These are phyloP conservation scores for Corylus americana DNA, from an alignment of 306 rosid genomes.

Conservation along the genomic window DNA sequence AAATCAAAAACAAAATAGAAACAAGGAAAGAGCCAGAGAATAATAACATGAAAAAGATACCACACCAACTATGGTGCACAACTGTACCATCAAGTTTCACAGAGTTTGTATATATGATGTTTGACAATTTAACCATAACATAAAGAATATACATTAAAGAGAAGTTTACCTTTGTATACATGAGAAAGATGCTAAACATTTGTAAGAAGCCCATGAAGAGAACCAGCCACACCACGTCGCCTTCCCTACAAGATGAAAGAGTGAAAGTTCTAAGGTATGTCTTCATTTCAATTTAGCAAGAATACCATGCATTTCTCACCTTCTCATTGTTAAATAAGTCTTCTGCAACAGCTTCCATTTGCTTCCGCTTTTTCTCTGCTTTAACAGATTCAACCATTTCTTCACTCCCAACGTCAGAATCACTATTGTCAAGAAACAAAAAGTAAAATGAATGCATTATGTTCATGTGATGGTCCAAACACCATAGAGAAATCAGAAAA, in stretches of 20 bases:
- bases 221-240: constrained; percentile 61
- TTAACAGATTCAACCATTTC: constrained; percentile 51
- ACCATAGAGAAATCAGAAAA: constrained; percentile 13
- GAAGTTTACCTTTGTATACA: constrained; percentile 32
- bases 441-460: constrained; percentile 11
- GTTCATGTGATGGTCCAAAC: constrained; percentile 18
- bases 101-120: constrained; percentile 1
- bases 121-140: background rate
- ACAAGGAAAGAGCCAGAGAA: no score
- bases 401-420: constrained; percentile 59
- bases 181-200: constrained; percentile 6
- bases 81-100: background rate
- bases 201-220: constrained; percentile 54
- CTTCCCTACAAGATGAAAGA: constrained; percentile 44
- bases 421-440: constrained; percentile 45
- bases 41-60: no score
- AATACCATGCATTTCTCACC: constrained; percentile 33
- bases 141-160: background rate
- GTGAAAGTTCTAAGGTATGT: constrained; percentile 16
- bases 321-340: constrained; percentile 75
- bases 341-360: constrained; percentile 81
- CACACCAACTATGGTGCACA: no score
- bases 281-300: constrained; percentile 3
- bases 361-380: constrained; percentile 77
- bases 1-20: no score